Base-by-base conservation (phyloP, 768 basidiomycete genomes). In the Psilocybe sp. region DNA sequence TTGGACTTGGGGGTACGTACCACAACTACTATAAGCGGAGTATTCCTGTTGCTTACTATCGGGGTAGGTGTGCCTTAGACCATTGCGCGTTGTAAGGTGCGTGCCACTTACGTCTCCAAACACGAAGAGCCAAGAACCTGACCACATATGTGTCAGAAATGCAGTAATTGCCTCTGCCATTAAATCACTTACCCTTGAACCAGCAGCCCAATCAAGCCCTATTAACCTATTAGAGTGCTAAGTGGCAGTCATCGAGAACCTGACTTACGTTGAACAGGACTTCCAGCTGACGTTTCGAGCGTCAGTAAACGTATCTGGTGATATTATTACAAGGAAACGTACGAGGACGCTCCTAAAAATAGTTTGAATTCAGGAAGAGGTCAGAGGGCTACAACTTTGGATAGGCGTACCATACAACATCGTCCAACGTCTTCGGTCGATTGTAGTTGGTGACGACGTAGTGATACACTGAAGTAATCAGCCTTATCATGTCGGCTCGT, bases 151-250 rank as follows among this genome's bases (percentile, higher is more conserved):
- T 40, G 42, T 54, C 34, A 44, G 38, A 14, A 28, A 43, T 12
- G 16, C 23, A 28, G 48, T 28, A 46, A 50, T 33, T 8, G 31
- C 32, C 40, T 44, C 16, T 7, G 38, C 7, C 16, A 40, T 10
- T 41, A 35, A 37, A 18, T 2, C 9, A 40, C 65, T 15, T 51
- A 79, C 78, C 71, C 68, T 72, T 81, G 80, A 4, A 81, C 81
- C 14, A 82, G 61, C n/a, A 81, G 59, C 3, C 78, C 78, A 40
- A 79, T 77, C 43, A 81, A 70, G 4, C 76, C 78, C 79, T 81
- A 37, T 10, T 32, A 35, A 11, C 20, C 16, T 11, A 11, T 38
- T 20, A 20, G 35, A 46, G 35, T 38, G 37, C 41, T 39, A 36
- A n/a, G 39, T 9, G 6, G 9, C 46, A 12, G 38, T 12, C 44